Evolutionary conservation across 768 basidiomycete genomes (phyloP).

Genomic region (Boletus sp.): DNA sequence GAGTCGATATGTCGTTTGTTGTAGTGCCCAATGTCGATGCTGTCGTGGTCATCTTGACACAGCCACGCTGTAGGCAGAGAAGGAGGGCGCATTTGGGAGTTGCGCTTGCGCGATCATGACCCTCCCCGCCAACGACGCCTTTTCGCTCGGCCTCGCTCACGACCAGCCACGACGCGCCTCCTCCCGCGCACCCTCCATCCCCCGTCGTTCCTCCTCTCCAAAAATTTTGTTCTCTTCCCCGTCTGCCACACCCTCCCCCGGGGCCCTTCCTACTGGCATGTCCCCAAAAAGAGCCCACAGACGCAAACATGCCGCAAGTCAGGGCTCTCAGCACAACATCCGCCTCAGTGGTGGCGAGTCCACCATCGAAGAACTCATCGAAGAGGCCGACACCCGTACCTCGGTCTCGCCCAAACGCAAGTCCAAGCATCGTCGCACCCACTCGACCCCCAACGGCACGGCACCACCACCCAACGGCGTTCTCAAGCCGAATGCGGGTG

Average conservation of each 20-base stretch:
- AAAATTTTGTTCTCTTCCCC: conserved; percentile 42
- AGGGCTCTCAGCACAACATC: conserved; percentile 21
- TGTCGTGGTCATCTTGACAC: conserved; percentile 8
- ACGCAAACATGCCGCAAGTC: conserved; percentile 22
- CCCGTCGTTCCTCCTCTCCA: conserved; percentile 47
- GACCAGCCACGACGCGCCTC: conserved; percentile 31
- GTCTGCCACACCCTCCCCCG: conserved; percentile 19
- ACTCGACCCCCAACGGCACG: conserved; percentile 6
- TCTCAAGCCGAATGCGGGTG: conserved; percentile 15
- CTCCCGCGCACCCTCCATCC: conserved; percentile 25
- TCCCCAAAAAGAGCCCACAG: conserved; percentile 33
- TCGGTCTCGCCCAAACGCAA: conserved; percentile 20
- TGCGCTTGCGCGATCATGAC: conserved; percentile 20
- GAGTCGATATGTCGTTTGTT: too few species aligned
- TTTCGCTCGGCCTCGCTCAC: conserved; percentile 35
- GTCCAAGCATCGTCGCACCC: conserved; percentile 9
- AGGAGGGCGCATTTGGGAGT: background rate
- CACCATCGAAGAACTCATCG: conserved; percentile 25
- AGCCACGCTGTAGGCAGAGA: conserved; percentile 5
- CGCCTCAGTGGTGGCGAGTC: conserved; percentile 9
- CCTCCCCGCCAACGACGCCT: conserved; percentile 35
- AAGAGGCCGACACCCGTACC: conserved; percentile 17
- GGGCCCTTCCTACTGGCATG: conserved; percentile 24
- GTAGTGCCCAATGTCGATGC: too few species aligned
- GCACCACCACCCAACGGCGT: conserved; percentile 1